phyloP scores from a whole-genome alignment of 441 rosid species.

The Syzygium malaccense region DNA sequence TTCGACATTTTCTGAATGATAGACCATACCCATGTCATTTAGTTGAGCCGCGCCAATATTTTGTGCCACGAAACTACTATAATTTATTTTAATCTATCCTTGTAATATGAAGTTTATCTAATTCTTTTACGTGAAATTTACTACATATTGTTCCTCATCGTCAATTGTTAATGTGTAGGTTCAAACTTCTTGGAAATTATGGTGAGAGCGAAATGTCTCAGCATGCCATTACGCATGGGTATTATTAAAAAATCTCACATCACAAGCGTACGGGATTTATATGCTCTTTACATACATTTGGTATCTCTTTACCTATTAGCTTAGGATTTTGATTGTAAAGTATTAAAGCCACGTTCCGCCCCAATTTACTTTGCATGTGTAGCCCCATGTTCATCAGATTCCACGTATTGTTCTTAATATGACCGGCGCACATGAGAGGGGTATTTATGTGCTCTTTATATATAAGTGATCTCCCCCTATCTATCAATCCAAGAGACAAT shows the following conservation, averaged over 20 bases:
- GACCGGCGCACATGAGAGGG: neutral
- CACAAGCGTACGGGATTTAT: neutral
- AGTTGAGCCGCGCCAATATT: neutral
- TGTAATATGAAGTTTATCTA: neutral
- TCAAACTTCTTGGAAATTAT: neutral
- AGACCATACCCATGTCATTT: neutral
- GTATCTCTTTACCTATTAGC: neutral
- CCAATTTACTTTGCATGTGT: neutral
- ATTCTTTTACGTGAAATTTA: neutral
- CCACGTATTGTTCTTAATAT: neutral
- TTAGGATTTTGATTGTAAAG: neutral
- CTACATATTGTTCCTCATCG: neutral
- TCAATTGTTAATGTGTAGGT: neutral
- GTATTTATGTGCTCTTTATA: neutral
- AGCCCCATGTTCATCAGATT: neutral
- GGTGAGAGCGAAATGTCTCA: neutral
- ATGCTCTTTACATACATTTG: neutral
- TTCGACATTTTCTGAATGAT: neutral
- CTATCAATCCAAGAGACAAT: neutral
- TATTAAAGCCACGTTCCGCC: neutral
- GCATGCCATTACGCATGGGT: neutral
- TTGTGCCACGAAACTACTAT: neutral
- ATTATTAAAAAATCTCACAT: neutral
- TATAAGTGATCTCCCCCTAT: neutral
- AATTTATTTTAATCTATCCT: neutral